Evolutionary conservation across 306 rosid species (phyloP), one percentile per base, ranked within the genome.

Genomic region (Cercis canadensis): DNA sequence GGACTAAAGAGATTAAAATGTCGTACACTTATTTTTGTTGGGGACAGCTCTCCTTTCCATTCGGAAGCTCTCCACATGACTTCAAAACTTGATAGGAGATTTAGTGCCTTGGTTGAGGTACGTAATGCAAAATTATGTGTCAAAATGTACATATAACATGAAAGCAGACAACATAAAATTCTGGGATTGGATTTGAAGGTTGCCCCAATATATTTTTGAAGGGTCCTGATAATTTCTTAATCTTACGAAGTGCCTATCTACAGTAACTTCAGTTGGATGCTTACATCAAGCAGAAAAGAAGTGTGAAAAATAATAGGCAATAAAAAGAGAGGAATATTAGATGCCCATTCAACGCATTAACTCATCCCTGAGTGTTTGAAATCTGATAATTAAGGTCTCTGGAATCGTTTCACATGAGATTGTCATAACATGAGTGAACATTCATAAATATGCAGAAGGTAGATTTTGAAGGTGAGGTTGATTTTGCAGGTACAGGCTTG

Each of bases 41-140:
- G 98, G 75, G 98, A 92, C 69, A 88, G 89, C 79, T 92, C 98
- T 39, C 98, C 98, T 46, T 92, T 90, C 82, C 98, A 92, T 78
- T 80, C 88, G 1, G 98, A 92, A 83, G 96, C 98, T 57, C 83
- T 92, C 33, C 77, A 90, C 70, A 90, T 92, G 98, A 82, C 92
- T 57, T 79, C 96, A 17, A 92, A 89, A 77, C 76, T 90, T 47
- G 98, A 90, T 68, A 82, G 86, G 75, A 85, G 92, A 87, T 86
- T 75, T 64, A 81, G 96, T 67, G 98, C 96, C 61, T 69, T 90
- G 70, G 96, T 92, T 69, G 98, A 92, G 92, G 98, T 92, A 83
- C 36, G 84, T 69, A 21, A 37, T 21, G 33, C 32, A 17, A 19
- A 29, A 16, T 33, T 6, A 8, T 47, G 31, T 61, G 13, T 31